Conservation (phyloP, 345 rosid genomes). For the Angophora floribunda region DNA sequence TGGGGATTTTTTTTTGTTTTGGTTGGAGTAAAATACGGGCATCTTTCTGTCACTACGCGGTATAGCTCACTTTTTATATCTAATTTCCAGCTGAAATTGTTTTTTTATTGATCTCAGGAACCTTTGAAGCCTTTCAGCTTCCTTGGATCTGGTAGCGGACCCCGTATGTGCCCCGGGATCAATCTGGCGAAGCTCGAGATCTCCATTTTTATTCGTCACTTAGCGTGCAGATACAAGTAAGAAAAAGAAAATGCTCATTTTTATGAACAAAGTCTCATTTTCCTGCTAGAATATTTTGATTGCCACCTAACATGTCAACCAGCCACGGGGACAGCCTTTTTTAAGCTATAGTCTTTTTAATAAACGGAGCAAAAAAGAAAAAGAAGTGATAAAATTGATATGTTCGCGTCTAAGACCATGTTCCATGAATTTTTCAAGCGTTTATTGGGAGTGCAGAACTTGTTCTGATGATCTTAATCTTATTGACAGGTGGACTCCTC, state of each 20-base stretch:
- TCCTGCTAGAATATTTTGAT: background rate
- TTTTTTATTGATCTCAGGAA: conserved; percentile 15
- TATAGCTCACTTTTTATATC: no score
- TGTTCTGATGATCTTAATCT: background rate
- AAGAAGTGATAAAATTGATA: background rate
- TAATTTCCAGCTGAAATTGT: no score
- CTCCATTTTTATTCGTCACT: conserved; percentile 50
- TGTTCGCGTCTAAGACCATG: background rate
- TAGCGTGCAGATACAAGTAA: conserved; percentile 18
- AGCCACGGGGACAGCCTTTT: background rate
- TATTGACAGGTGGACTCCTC: conserved; percentile 36
- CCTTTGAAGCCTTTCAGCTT: conserved; percentile 34
- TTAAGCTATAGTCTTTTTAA: background rate
- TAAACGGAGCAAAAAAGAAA: background rate
- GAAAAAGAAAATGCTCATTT: background rate
- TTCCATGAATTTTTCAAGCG: background rate
- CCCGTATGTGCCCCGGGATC: conserved; percentile 62
- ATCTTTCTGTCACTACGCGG: no score
- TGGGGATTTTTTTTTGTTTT: no score
- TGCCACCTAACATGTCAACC: background rate
- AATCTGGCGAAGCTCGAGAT: conserved; percentile 62
- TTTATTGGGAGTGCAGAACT: background rate
- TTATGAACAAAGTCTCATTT: background rate
- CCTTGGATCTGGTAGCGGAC: conserved; percentile 64
- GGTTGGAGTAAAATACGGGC: no score